A percentile compares a stretch with the other conserved stretches of the same genome.
Conservation (phyloP, 768 basidiomycete genomes). For the Leccinum imitatum region DNA sequence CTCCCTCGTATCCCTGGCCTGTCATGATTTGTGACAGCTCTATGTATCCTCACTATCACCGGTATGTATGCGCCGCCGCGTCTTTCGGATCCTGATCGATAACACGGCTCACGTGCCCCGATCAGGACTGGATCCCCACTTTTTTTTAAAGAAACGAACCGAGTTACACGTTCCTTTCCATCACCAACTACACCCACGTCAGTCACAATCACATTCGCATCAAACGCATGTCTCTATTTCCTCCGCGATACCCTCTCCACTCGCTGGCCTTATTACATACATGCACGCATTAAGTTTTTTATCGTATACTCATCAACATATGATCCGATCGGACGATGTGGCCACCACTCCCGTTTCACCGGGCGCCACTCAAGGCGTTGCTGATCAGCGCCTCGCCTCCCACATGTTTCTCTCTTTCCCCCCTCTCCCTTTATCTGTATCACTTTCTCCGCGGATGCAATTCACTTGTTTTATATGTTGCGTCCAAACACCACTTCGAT, state of each 20-base stretch:
- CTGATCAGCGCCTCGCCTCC: background rate
- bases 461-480: background rate
- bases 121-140: constrained; percentile 25
- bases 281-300: constrained; percentile 12
- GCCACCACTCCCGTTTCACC: background rate
- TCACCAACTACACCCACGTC: constrained; percentile 13
- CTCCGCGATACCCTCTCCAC: constrained; percentile 10
- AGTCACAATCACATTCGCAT: constrained; percentile 11
- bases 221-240: constrained; percentile 12
- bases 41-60: constrained; percentile 14
- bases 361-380: constrained; percentile 11
- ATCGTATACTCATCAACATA: constrained; percentile 8
- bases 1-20: constrained; percentile 6
- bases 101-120: background rate
- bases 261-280: constrained; percentile 7
- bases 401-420: background rate
- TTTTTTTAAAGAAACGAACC: background rate
- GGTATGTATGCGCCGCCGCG: constrained; percentile 14
- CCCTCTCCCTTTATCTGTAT: background rate
- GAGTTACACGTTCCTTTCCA: constrained; percentile 21
- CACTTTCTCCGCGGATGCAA: background rate
- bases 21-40: constrained; percentile 12
- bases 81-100: background rate
- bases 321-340: background rate
- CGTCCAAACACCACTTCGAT: background rate